These are phyloP conservation scores for Termitomyces sp. DNA, from an alignment of 768 basidiomycete species.

Conservation along the genomic window DNA sequence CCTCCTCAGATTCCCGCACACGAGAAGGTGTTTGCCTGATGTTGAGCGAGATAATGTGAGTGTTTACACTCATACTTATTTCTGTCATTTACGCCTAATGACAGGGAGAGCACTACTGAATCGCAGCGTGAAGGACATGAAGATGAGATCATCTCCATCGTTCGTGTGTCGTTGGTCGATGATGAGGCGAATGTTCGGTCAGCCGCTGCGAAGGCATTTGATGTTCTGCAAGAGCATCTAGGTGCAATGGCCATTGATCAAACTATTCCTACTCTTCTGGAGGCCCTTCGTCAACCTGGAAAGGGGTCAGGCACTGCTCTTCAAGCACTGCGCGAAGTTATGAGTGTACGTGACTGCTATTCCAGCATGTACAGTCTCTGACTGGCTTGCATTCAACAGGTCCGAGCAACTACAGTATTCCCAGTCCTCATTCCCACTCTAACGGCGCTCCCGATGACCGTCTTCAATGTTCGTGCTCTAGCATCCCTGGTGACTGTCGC, in stretches of 20 bases:
- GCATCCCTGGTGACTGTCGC: conserved; percentile 92
- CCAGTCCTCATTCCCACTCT: conserved; percentile 94
- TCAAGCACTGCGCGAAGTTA: conserved; percentile 89
- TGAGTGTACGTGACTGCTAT: conserved; percentile 57
- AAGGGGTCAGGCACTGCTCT: conserved; percentile 93
- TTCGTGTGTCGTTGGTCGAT: conserved; percentile 83
- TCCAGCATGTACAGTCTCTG: background rate
- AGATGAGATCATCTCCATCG: conserved; percentile 80
- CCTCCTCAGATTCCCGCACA: conserved; percentile 57
- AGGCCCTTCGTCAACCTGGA: conserved; percentile 90
- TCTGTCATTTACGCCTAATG: background rate
- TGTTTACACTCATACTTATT: background rate
- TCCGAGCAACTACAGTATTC: conserved; percentile 93
- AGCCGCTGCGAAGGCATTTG: conserved; percentile 86
- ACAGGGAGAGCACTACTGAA: conserved; percentile 79
- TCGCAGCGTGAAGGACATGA: conserved; percentile 83
- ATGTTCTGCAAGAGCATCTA: conserved; percentile 87
- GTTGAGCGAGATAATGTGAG: conserved; percentile 86
- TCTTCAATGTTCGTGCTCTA: conserved; percentile 91
- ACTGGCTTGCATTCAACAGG: conserved; percentile 36
- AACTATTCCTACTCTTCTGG: conserved; percentile 91
- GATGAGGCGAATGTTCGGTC: conserved; percentile 79
- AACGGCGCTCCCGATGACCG: conserved; percentile 84
- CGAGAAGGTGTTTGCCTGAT: conserved; percentile 83
- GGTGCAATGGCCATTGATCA: conserved; percentile 92